Evolutionary conservation across 805 yeast genomes (phyloP).

Genomic region (Candida sphagnicola): DNA sequence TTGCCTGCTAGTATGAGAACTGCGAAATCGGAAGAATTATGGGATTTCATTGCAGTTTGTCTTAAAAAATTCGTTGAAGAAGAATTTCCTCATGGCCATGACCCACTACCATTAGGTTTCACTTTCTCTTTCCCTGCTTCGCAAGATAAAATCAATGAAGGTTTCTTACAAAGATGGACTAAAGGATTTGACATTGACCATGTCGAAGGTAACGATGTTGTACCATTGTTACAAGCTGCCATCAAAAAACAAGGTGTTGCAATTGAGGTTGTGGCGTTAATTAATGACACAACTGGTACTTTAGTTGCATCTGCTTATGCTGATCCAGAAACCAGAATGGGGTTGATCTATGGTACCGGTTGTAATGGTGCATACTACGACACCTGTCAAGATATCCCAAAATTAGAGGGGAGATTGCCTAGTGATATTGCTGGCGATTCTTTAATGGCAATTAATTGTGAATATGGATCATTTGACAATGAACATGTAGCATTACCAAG

Average conservation of each 20-base stretch:
- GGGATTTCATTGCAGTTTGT: constrained; percentile 82
- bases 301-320: constrained; percentile 92
- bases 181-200: constrained; percentile 93
- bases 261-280: constrained; percentile 83
- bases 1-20: constrained; percentile 78
- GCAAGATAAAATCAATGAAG: constrained; percentile 79
- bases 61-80: constrained; percentile 66
- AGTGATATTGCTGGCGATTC: constrained; percentile 59
- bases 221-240: constrained; percentile 81
- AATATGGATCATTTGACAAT: constrained; percentile 96
- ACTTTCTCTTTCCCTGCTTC: constrained; percentile 91
- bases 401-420: constrained; percentile 67
- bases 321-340: constrained; percentile 86
- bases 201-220: constrained; percentile 94
- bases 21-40: constrained; percentile 70
- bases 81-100: constrained; percentile 64
- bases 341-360: constrained; percentile 95
- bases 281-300: constrained; percentile 97
- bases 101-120: constrained; percentile 79
- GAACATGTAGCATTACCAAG: constrained; percentile 83
- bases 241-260: constrained; percentile 64
- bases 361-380: constrained; percentile 97
- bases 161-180: constrained; percentile 93
- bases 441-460: constrained; percentile 96
- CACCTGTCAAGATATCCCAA: constrained; percentile 64